Evolutionary conservation across 805 yeast species (phyloP).

Genomic region (Monosporozyma solicola): DNA sequence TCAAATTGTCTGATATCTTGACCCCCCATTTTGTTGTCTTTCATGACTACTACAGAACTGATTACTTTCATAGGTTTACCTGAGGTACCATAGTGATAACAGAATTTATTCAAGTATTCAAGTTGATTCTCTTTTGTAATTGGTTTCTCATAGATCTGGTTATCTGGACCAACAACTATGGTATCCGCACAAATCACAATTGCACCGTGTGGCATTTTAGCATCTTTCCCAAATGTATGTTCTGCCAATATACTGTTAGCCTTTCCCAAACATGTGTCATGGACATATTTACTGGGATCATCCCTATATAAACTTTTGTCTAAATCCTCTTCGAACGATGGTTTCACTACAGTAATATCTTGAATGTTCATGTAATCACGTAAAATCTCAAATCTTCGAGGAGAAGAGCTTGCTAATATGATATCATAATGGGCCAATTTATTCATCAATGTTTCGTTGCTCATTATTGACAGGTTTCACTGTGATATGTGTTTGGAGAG

Average conservation of each 20-base stretch:
- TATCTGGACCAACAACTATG: conserved; percentile 47
- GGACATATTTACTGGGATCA: conserved; percentile 43
- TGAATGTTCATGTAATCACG: conserved; percentile 42
- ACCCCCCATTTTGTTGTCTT: not conserved
- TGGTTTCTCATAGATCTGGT: conserved; percentile 74
- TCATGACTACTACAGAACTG: conserved; percentile 41
- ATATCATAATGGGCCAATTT: conserved; percentile 25
- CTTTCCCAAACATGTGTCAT: conserved; percentile 60
- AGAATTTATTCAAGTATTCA: conserved; percentile 35
- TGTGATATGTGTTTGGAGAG: not conserved
- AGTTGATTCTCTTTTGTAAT: conserved; percentile 42
- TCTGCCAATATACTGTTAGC: conserved; percentile 50
- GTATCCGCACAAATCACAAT: conserved; percentile 72
- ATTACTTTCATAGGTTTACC: conserved; percentile 40
- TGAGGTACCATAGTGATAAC: conserved; percentile 33
- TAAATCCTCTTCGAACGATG: conserved; percentile 72
- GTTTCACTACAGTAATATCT: conserved; percentile 41
- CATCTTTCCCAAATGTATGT: conserved; percentile 10
- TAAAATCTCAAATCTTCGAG: conserved; percentile 69
- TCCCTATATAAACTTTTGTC: conserved; percentile 35
- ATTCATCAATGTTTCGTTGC: not conserved
- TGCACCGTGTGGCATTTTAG: conserved; percentile 7
- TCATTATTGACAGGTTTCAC: not conserved
- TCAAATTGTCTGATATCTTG: conserved; percentile 14
- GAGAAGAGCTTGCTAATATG: conserved; percentile 77